phyloP scores from a whole-genome alignment of 305 asterid species.

The Solanum aculeatissimum region DNA sequence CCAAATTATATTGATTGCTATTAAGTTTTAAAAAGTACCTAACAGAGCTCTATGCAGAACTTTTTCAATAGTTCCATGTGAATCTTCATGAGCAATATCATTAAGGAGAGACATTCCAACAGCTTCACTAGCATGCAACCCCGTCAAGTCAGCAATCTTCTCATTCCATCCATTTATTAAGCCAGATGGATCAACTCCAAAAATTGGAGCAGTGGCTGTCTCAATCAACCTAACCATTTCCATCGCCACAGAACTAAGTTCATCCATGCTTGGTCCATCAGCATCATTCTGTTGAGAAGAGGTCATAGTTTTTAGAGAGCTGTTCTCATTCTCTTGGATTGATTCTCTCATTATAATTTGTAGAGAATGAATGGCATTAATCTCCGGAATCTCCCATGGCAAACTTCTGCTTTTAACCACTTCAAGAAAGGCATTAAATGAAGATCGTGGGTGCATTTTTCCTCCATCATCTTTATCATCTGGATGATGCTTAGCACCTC shows the following conservation, averaged over 20 bases:
- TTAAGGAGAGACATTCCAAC: conserved; percentile 37
- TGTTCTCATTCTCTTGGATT: conserved; percentile 17
- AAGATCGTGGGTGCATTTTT: conserved; percentile 58
- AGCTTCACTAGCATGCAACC: conserved; percentile 40
- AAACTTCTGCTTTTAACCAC: conserved; percentile 43
- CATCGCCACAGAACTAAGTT: conserved; percentile 32
- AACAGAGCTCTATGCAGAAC: conserved; percentile 37
- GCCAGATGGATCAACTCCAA: conserved; percentile 52
- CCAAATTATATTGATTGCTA: not conserved
- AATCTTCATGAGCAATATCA: conserved; percentile 40
- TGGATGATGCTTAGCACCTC: conserved; percentile 52
- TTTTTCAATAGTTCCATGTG: conserved; percentile 26
- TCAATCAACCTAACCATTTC: conserved; percentile 55
- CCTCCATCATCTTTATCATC: conserved; percentile 45
- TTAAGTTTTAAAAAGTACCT: conserved; percentile 24
- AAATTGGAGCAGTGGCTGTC: conserved; percentile 52
- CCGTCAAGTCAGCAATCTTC: conserved; percentile 53
- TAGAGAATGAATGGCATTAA: conserved; percentile 60
- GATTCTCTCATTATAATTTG: conserved; percentile 65
- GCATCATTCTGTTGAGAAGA: conserved; percentile 7
- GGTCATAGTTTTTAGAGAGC: not conserved
- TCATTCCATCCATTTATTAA: conserved; percentile 61
- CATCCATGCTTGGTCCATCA: conserved; percentile 12
- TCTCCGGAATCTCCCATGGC: conserved; percentile 59
- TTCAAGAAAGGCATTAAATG: conserved; percentile 60